Conservation (phyloP, 2,329 filamentous ascomycete species). For the Talaromyces sp. region DNA sequence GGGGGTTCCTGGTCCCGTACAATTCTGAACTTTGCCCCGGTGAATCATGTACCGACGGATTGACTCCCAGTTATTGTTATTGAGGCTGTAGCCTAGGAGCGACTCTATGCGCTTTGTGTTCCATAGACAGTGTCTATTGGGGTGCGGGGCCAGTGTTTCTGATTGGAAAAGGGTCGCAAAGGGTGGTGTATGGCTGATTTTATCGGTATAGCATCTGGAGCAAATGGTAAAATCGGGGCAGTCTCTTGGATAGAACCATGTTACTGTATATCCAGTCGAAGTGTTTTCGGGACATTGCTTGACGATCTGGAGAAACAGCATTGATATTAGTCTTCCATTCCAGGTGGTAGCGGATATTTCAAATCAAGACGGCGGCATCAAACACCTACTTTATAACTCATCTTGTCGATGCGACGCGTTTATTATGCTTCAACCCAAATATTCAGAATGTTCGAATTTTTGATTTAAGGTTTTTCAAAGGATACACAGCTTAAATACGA, state of each 20-base stretch:
- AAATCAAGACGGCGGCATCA: not conserved
- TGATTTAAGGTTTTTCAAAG: too few species aligned
- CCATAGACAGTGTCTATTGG: conserved; percentile 8
- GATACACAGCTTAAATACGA: not conserved
- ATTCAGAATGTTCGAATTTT: too few species aligned
- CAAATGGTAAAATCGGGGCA: conserved; percentile 7
- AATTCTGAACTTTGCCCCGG: conserved; percentile 5
- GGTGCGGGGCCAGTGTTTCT: not conserved
- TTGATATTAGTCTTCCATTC: not conserved
- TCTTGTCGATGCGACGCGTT: not conserved
- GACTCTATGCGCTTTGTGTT: conserved; percentile 1
- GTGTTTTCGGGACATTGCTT: conserved; percentile 5
- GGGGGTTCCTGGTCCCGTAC: not conserved
- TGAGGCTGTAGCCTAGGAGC: not conserved
- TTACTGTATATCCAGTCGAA: not conserved
- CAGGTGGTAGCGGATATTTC: not conserved
- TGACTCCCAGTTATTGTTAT: conserved; percentile 3
- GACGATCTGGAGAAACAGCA: not conserved
- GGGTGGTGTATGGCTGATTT: not conserved
- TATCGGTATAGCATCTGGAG: conserved; percentile 11
- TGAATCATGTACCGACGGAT: conserved; percentile 9
- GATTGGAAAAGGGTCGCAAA: not conserved
- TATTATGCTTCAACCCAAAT: too few species aligned
- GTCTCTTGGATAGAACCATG: conserved; percentile 1
- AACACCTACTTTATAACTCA: not conserved